Percentiles rank a stretch among this genome's conserved stretches.
Conservation (phyloP, 768 basidiomycete species). For the Trametopsis cervina region DNA sequence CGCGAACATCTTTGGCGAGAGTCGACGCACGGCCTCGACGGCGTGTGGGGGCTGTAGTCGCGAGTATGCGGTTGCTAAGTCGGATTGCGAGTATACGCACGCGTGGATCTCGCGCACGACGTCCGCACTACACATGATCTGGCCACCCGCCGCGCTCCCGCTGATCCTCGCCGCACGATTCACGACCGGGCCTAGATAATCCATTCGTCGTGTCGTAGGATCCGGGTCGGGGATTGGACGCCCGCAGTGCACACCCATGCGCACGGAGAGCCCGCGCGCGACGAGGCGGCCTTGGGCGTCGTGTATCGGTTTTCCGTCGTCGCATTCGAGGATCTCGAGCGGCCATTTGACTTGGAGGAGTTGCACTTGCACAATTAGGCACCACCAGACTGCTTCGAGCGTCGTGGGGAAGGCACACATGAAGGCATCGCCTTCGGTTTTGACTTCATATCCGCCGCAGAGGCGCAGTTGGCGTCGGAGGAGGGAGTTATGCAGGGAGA, state of each 20-base stretch:
- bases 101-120: conserved; percentile 76
- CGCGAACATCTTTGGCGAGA: conserved; percentile 63
- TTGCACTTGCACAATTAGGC: conserved; percentile 76
- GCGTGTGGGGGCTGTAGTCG: conserved; percentile 48
- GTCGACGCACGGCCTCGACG: conserved; percentile 66
- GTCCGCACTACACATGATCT: conserved; percentile 88
- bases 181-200: conserved; percentile 95
- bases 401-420: conserved; percentile 96
- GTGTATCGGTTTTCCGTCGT: conserved; percentile 78
- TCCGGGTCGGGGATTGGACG: conserved; percentile 85
- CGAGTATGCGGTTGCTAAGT: conserved; percentile 52
- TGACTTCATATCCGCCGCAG: conserved; percentile 97
- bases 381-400: conserved; percentile 85
- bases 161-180: conserved; percentile 87
- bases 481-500: conserved; percentile 82
- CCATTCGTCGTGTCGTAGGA: conserved; percentile 67
- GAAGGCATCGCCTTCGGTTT: conserved; percentile 99
- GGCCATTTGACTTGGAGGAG: conserved; percentile 87
- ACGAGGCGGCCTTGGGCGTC: conserved; percentile 64
- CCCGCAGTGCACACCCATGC: conserved; percentile 98
- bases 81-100: conserved; percentile 44
- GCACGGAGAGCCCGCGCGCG: conserved; percentile 83
- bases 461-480: conserved; percentile 79
- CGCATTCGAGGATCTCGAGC: conserved; percentile 84
- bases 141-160: conserved; percentile 81